A percentile compares a stretch with the other conserved stretches of the same genome.
phyloP scores from a whole-genome alignment of 2,329 filamentous ascomycete species.

The Cercospora sp. region DNA sequence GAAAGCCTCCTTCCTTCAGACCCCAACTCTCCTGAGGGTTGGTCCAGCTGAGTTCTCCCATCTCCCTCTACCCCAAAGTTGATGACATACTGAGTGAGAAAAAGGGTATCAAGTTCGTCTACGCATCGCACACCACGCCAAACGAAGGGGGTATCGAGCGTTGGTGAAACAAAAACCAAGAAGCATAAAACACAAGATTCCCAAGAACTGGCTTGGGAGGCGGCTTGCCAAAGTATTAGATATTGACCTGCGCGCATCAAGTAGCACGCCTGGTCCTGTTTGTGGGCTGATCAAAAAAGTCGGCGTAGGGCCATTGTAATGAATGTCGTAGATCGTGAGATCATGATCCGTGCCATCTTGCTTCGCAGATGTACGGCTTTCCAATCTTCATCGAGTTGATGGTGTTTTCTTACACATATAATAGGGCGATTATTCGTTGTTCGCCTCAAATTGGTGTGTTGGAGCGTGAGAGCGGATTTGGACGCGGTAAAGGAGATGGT shows the following conservation, averaged over 20 bases:
- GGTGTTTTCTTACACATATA: not conserved
- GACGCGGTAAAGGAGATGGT: conserved; percentile 11
- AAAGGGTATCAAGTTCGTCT: conserved; percentile 7
- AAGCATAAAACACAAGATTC: not conserved
- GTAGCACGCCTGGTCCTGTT: not conserved
- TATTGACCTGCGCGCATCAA: conserved; percentile 2
- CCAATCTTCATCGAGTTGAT: conserved; percentile 2
- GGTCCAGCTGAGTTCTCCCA: not conserved
- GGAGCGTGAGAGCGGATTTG: conserved; percentile 10
- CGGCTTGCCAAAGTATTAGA: not conserved
- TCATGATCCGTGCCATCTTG: conserved; percentile 11
- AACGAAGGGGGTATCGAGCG: conserved; percentile 17
- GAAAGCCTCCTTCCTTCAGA: not conserved
- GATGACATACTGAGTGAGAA: conserved; percentile 1
- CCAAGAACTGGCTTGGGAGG: not conserved
- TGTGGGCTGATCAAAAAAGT: not conserved
- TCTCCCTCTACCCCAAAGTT: not conserved
- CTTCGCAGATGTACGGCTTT: conserved; percentile 6
- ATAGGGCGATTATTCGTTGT: not conserved
- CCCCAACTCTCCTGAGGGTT: not conserved
- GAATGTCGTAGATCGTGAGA: conserved; percentile 20
- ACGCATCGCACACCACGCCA: conserved; percentile 16
- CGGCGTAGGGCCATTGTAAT: not conserved
- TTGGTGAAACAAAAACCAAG: conserved; percentile 7
- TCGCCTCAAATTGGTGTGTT: conserved; percentile 6